Conservation (phyloP, 768 basidiomycete species). For the Epithele typhae region DNA sequence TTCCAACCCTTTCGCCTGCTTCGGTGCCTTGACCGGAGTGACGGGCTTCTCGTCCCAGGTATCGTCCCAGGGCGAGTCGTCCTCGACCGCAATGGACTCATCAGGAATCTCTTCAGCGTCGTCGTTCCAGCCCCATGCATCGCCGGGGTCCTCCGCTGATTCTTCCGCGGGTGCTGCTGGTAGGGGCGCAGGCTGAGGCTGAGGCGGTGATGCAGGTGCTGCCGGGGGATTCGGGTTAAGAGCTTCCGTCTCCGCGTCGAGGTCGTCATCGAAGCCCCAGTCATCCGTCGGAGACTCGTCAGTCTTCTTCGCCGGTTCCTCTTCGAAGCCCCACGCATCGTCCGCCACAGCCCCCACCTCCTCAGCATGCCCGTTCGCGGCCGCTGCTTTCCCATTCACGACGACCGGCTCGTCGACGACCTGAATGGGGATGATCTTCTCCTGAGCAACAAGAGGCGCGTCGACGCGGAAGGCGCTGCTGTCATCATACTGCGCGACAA, state of each 20-base stretch:
- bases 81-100: slow-evolving; percentile 37
- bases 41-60: slow-evolving; percentile 24
- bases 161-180: slow-evolving; percentile 4
- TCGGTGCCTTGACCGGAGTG: slow-evolving; percentile 31
- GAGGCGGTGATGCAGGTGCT: not conserved
- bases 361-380: not conserved
- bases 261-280: slow-evolving; percentile 38
- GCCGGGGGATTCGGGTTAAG: too few relatives aligned
- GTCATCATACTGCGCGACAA: slow-evolving; percentile 40
- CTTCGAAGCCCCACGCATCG: slow-evolving; percentile 45
- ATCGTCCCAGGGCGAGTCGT: slow-evolving; percentile 67
- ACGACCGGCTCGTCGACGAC: not conserved
- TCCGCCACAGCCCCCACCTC: slow-evolving; percentile 14
- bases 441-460: slow-evolving; percentile 6
- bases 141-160: slow-evolving; percentile 42
- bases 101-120: slow-evolving; percentile 34
- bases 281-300: slow-evolving; percentile 24
- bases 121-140: slow-evolving; percentile 70
- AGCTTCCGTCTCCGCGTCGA: not conserved
- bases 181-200: slow-evolving; percentile 1
- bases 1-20: slow-evolving; percentile 54
- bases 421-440: not conserved
- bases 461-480: slow-evolving; percentile 35
- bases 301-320: slow-evolving; percentile 28
- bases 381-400: slow-evolving; percentile 1